Percentiles rank a stretch among this genome's conserved stretches.
These are phyloP conservation scores for Neonectria coccinea DNA, from an alignment of 2,329 filamentous ascomycete genomes.

Conservation along the genomic window DNA sequence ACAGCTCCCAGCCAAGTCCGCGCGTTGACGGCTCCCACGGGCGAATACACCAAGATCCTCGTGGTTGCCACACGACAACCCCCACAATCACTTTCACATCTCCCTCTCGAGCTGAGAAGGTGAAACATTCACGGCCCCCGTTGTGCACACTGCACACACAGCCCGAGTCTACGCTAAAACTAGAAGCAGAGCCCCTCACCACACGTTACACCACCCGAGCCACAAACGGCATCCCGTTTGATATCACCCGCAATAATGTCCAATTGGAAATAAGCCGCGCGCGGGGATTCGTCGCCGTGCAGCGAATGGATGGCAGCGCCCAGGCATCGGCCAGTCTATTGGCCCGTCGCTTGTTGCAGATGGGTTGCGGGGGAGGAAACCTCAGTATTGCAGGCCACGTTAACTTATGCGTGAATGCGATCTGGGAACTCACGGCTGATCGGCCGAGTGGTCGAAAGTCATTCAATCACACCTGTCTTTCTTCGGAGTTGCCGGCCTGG, in stretches of 20 bases:
- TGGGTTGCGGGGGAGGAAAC: constrained; percentile 21
- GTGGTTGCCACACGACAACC: constrained; percentile 24
- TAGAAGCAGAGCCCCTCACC: constrained; percentile 8
- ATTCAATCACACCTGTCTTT: constrained; percentile 5
- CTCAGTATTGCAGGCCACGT: constrained; percentile 12
- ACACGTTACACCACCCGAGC: constrained; percentile 7
- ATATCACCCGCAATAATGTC: constrained; percentile 31
- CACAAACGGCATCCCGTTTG: constrained; percentile 10
- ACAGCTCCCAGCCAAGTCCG: constrained; percentile 4
- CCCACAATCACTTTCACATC: constrained; percentile 4
- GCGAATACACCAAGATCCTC: constrained; percentile 8
- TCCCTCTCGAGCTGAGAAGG: constrained; percentile 12
- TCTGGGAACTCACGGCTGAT: constrained; percentile 24
- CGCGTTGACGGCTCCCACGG: background rate
- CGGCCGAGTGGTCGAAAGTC: constrained; percentile 18
- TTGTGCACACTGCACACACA: constrained; percentile 13
- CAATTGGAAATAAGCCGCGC: constrained; percentile 40
- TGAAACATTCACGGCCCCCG: constrained; percentile 22
- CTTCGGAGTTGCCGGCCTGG: constrained; percentile 7
- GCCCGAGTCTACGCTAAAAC: constrained; percentile 20
- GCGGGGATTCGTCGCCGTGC: constrained; percentile 36
- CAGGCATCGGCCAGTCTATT: constrained; percentile 16
- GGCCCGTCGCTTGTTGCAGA: constrained; percentile 18
- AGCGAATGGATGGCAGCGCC: constrained; percentile 35
- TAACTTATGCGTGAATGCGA: constrained; percentile 22